Evolutionary conservation across 495 filamentous ascomycete genomes (phyloP).

Genomic region (Penicillium bovifimosum): DNA sequence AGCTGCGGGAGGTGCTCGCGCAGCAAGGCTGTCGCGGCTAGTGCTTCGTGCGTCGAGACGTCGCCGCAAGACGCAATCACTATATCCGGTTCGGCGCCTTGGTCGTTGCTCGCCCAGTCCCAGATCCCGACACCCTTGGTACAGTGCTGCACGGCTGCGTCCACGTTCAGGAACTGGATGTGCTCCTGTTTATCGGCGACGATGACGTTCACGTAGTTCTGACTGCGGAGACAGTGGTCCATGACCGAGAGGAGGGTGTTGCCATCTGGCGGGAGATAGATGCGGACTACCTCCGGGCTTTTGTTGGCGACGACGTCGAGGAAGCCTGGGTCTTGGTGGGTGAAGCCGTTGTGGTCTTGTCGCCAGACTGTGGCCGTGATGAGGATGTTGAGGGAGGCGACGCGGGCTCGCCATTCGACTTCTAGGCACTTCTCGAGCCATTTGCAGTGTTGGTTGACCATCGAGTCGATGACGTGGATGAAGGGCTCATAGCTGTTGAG

Average conservation of each 20-base stretch:
- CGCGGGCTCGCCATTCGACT: conserved; percentile 61
- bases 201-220: conserved; percentile 72
- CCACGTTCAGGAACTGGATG: conserved; percentile 64
- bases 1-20: conserved; percentile 58
- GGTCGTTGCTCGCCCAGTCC: conserved; percentile 55
- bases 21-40: conserved; percentile 62
- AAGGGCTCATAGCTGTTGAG: conserved; percentile 76
- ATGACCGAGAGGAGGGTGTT: conserved; percentile 64
- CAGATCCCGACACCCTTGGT: conserved; percentile 61
- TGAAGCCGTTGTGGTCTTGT: conserved; percentile 77
- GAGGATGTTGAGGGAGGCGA: conserved; percentile 68
- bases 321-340: conserved; percentile 73
- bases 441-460: conserved; percentile 78
- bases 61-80: conserved; percentile 69
- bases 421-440: conserved; percentile 73
- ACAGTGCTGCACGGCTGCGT: conserved; percentile 62
- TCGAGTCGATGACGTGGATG: conserved; percentile 72
- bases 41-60: conserved; percentile 61
- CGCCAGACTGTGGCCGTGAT: conserved; percentile 70
- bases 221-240: conserved; percentile 62
- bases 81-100: conserved; percentile 57
- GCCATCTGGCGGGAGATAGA: conserved; percentile 70
- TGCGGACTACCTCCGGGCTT: conserved; percentile 66
- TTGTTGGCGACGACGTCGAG: conserved; percentile 71
- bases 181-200: conserved; percentile 73